phyloP scores from a whole-genome alignment of 805 yeast genomes.

The Ogataea pini region DNA sequence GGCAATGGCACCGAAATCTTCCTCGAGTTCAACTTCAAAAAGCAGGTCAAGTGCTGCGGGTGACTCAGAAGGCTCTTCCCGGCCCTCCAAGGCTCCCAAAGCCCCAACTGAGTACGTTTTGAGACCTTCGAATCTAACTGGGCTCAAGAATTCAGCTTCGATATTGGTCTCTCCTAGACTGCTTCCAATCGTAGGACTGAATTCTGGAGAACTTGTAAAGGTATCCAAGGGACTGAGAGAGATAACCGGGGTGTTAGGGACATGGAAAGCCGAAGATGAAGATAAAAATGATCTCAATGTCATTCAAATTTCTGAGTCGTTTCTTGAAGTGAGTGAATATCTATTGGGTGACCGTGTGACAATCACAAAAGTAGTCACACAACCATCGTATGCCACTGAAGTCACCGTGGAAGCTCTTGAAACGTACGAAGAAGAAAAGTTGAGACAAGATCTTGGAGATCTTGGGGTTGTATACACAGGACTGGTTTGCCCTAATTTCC shows the following conservation, averaged over 20 bases:
- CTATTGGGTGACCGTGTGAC: constrained; percentile 37
- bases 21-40: constrained; percentile 11
- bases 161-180: constrained; percentile 29
- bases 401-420: constrained; percentile 15
- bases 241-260: constrained; percentile 18
- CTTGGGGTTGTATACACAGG: constrained; percentile 66
- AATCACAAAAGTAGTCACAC: constrained; percentile 46
- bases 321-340: constrained; percentile 23
- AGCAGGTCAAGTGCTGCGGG: not conserved
- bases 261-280: constrained; percentile 29
- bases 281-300: constrained; percentile 28
- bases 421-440: constrained; percentile 28
- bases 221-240: constrained; percentile 29
- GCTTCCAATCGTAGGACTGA: constrained; percentile 24
- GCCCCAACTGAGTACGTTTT: constrained; percentile 32
- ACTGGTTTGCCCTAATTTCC: constrained; percentile 17
- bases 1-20: constrained; percentile 33
- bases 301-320: constrained; percentile 26
- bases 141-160: constrained; percentile 18
- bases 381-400: constrained; percentile 45
- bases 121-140: constrained; percentile 25
- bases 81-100: constrained; percentile 21
- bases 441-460: constrained; percentile 49
- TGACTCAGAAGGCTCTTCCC: constrained; percentile 10
- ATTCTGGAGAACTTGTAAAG: constrained; percentile 29